phyloP scores from a whole-genome alignment of 2,329 filamentous ascomycete genomes.

The Lachnellula occidentalis region DNA sequence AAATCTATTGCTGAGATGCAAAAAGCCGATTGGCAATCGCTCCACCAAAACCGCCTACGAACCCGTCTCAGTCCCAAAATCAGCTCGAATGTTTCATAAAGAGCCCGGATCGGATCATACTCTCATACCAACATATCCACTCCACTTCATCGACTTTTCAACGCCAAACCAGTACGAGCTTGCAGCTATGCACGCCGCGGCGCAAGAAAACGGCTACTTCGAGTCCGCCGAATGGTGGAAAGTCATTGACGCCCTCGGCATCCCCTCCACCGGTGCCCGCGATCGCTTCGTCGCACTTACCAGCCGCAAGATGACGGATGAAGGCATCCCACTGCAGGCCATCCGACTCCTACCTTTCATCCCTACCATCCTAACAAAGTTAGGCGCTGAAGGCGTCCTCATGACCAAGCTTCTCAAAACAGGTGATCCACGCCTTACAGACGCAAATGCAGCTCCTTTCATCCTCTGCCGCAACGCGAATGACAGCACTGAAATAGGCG shows the following conservation, averaged over 20 bases:
- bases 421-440: conserved; percentile 62
- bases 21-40: conserved; percentile 34
- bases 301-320: conserved; percentile 61
- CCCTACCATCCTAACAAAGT: conserved; percentile 76
- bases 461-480: conserved; percentile 61
- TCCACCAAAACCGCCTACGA: conserved; percentile 68
- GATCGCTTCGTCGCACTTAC: conserved; percentile 68
- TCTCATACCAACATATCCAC: conserved; percentile 46
- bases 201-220: conserved; percentile 61
- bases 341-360: conserved; percentile 86
- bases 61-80: conserved; percentile 81
- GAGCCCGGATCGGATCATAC: background rate
- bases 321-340: conserved; percentile 75
- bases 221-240: conserved; percentile 70
- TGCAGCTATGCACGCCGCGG: conserved; percentile 68
- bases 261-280: conserved; percentile 62
- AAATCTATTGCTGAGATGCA: conserved; percentile 60
- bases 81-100: conserved; percentile 54
- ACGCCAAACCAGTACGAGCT: conserved; percentile 85
- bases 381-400: conserved; percentile 59
- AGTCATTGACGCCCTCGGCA: conserved; percentile 72
- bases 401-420: conserved; percentile 64
- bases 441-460: conserved; percentile 58
- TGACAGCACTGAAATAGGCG: conserved; percentile 54
- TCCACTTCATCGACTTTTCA: conserved; percentile 62